Conservation (phyloP, 225 moss, liverwort and hornwort genomes). For the Antitrichia curtipendula region DNA sequence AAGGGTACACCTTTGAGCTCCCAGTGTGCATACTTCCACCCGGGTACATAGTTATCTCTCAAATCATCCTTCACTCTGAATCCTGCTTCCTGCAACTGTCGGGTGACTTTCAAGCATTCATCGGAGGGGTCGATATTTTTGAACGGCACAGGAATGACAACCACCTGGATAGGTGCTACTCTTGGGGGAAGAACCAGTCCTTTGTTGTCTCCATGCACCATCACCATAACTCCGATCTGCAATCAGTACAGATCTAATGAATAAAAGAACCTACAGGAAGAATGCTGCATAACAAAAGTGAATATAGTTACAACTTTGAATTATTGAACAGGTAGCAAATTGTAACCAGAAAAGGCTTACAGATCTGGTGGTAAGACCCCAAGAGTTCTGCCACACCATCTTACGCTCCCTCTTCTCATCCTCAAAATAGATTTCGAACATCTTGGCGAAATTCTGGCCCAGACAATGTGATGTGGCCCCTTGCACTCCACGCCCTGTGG, state of each 20-base stretch:
- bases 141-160: slow-evolving; percentile 70
- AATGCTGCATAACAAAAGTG: background rate
- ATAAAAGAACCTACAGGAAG: background rate
- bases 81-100: slow-evolving; percentile 45
- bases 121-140: slow-evolving; percentile 52
- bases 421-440: slow-evolving; percentile 80
- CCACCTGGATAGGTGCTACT: slow-evolving; percentile 84
- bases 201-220: slow-evolving; percentile 94
- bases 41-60: slow-evolving; percentile 54
- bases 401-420: slow-evolving; percentile 60
- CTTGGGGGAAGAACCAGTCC: slow-evolving; percentile 81
- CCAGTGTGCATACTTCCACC: slow-evolving; percentile 90
- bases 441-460: slow-evolving; percentile 94
- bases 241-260: background rate
- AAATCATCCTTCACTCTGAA: slow-evolving; percentile 78
- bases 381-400: slow-evolving; percentile 97
- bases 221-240: slow-evolving; percentile 93
- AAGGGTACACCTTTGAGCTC: slow-evolving; percentile 90
- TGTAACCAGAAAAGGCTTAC: slow-evolving; percentile 6
- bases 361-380: slow-evolving; percentile 94
- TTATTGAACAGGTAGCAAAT: background rate
- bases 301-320: background rate
- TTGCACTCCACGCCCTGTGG: slow-evolving; percentile 87
- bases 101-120: slow-evolving; percentile 47
- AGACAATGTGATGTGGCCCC: slow-evolving; percentile 87